Evolutionary conservation across 192 early-diverging fungal species (phyloP).

Genomic region (Coemansia sp.): DNA sequence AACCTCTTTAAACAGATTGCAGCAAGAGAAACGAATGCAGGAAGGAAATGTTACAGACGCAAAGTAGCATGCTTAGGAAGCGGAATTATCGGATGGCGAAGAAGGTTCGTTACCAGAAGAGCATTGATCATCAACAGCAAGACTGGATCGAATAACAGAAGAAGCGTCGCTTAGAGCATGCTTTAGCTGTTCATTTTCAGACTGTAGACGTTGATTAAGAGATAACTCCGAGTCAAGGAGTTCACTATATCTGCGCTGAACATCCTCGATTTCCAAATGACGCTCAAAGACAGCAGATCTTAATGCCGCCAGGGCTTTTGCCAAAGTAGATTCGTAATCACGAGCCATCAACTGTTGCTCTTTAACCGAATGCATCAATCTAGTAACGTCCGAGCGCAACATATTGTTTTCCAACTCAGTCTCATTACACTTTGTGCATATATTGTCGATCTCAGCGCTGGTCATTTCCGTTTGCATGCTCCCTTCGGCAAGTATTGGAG

Average conservation of each 20-base stretch:
- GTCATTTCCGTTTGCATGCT: slow-evolving; percentile 8
- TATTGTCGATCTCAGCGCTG: slow-evolving; percentile 10
- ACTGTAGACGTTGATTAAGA: slow-evolving; percentile 30
- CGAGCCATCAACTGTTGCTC: slow-evolving; percentile 47
- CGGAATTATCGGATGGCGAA: slow-evolving; percentile 1
- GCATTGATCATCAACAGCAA: slow-evolving; percentile 5
- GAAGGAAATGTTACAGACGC: background rate
- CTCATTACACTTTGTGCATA: background rate
- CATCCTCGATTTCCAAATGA: slow-evolving; percentile 25
- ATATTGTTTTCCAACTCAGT: slow-evolving; percentile 27
- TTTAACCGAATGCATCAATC: slow-evolving; percentile 25
- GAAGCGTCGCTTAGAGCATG: slow-evolving; percentile 28
- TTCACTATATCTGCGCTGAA: slow-evolving; percentile 34
- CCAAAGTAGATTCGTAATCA: slow-evolving; percentile 41
- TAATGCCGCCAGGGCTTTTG: slow-evolving; percentile 32
- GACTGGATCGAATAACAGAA: slow-evolving; percentile 13
- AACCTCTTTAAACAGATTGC: too few relatives aligned
- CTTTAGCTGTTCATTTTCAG: slow-evolving; percentile 31
- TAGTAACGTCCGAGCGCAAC: slow-evolving; percentile 20
- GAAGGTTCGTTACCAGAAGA: background rate
- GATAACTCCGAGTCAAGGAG: slow-evolving; percentile 26
- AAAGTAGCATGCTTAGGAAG: background rate
- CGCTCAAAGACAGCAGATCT: slow-evolving; percentile 40
- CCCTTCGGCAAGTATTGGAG: background rate
- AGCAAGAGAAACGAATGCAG: too few relatives aligned